phyloP scores from a whole-genome alignment of 805 yeast species.

The Saccharomyces paradoxus region DNA sequence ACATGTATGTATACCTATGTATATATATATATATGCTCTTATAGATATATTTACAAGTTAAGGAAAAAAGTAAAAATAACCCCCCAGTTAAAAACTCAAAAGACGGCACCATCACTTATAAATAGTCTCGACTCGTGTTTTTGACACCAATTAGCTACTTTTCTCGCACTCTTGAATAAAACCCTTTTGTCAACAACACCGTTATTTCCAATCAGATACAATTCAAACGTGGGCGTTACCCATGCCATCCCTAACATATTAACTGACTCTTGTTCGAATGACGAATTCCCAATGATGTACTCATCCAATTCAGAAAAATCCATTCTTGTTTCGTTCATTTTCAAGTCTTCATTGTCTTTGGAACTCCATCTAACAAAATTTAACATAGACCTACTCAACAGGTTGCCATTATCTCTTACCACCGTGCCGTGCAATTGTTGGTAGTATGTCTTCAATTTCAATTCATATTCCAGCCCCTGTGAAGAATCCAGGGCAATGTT shows the following conservation, averaged over 20 bases:
- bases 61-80: background rate
- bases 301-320: background rate
- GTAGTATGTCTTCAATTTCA: constrained; percentile 22
- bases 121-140: constrained; percentile 63
- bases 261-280: constrained; percentile 14
- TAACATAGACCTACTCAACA: constrained; percentile 34
- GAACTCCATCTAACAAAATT: constrained; percentile 39
- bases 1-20: background rate
- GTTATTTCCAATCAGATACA: constrained; percentile 45
- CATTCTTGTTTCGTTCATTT: background rate
- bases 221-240: constrained; percentile 53
- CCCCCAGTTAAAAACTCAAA: constrained; percentile 25
- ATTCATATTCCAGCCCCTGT: constrained; percentile 11
- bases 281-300: constrained; percentile 2
- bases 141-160: constrained; percentile 68
- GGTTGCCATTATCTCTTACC: constrained; percentile 22
- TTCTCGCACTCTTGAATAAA: constrained; percentile 50
- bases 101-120: constrained; percentile 64
- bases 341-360: background rate
- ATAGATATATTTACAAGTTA: background rate
- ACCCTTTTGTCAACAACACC: constrained; percentile 51
- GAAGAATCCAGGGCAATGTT: constrained; percentile 5
- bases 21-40: background rate
- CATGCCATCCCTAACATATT: constrained; percentile 41
- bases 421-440: constrained; percentile 21